Conservation (phyloP, 2,329 filamentous ascomycete genomes). For the Colletotrichum somersetense region DNA sequence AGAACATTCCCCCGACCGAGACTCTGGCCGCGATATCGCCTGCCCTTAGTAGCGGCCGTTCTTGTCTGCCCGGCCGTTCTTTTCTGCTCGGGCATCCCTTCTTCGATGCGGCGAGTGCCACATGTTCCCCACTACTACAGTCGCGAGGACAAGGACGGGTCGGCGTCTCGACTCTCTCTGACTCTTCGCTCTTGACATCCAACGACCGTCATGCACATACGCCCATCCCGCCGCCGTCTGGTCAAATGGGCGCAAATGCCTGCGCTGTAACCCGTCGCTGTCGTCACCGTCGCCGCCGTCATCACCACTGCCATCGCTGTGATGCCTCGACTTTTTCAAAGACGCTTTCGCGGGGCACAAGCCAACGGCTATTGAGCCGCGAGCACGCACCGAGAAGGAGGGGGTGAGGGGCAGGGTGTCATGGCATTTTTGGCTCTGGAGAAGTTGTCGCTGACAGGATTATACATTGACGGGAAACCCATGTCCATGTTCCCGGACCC, state of each 20-base stretch:
- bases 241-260: constrained; percentile 12
- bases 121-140: neutral
- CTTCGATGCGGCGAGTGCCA: neutral
- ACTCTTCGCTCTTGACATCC: neutral
- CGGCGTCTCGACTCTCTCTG: neutral
- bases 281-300: neutral
- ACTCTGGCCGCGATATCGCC: neutral
- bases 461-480: constrained; percentile 29
- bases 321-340: constrained; percentile 8
- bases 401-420: neutral
- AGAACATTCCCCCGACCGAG: constrained; percentile 3
- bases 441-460: constrained; percentile 14
- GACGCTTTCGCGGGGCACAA: constrained; percentile 2
- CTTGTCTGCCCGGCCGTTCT: constrained; percentile 5
- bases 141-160: neutral
- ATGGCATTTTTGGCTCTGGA: constrained; percentile 22
- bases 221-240: neutral
- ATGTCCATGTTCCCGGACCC: constrained; percentile 34
- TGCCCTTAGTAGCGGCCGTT: neutral
- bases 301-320: neutral
- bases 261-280: neutral
- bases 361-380: neutral
- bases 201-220: neutral
- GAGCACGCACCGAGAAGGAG: constrained; percentile 10
- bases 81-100: neutral